Base-by-base conservation (phyloP, 2,329 filamentous ascomycete genomes). In the Fusarium acutatum region DNA sequence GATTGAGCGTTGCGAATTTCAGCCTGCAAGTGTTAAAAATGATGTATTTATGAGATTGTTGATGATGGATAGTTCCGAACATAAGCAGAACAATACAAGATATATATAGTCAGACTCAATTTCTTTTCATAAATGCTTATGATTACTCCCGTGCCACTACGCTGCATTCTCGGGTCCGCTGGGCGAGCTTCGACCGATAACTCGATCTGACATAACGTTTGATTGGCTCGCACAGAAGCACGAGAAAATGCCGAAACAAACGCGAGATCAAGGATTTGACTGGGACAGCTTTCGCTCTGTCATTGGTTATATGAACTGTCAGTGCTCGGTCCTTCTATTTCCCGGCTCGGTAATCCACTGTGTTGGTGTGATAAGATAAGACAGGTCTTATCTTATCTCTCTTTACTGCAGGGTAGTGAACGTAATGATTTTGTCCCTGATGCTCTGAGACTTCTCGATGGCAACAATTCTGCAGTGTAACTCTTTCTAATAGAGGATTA, bases 211-310 rank as follows among this genome's bases (percentile, higher is more conserved):
- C 5, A 22, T 14, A 6, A 8, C 2, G 4, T n/a, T n/a, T 49
- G 8, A 68, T 68, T 63, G 41, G 64, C 20, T 35, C 37, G 7
- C 4, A 2, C 20, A 38, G 17, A 68, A 38, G 64, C 64, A 68
- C 65, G 64, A 68, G 65, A 68, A 68, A 30, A 68, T 44, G 56
- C 65, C 64, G 65, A 68, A 17, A 68, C 35, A 30, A 24, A 63
- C 46, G 64, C 65, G 65, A 68, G 41, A 13, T 17, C 3, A 41
- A 32, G 2, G 1, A 40, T 24, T 13, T 3, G 11, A 10, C 20
- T 24, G 28, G 15, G 3, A 7, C 17, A 20, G 4, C 10, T 2
- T 11, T 32, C 5, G 0, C 1, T 26, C 1, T 46, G 10, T 30
- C 3, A 64, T 47, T 47, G 14, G 46, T 15, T 44, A 8, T 6